Evolutionary conservation across 2,329 filamentous ascomycete genomes (phyloP), one percentile per base, ranked within the genome.

Genomic region (Ophiostoma perfectum): DNA sequence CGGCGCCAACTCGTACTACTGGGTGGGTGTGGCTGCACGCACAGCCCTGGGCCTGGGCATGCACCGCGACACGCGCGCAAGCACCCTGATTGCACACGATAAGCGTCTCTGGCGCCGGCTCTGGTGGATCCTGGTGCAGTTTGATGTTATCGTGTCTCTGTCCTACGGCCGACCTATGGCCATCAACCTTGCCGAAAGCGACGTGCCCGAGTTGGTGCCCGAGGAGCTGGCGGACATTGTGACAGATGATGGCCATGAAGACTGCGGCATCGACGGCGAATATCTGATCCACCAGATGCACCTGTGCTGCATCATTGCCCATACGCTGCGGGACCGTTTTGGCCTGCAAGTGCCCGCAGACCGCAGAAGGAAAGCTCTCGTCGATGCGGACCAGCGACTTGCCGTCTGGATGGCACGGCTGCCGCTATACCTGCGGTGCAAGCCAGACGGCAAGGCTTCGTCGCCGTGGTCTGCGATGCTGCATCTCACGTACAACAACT

Each of bases 1-100:
- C 6, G 77, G 82, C 4, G 81, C 82, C 52, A 85, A 86, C 71
- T 80, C 81, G 16, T 84, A 78, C 76, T 76, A 77, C 70, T 86
- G 83, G 83, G 78, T 85, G 6, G 84, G 84, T 2, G 78, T 83
- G 3, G 84, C 83, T 5, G 78, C 79, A 18, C 78, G 83, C 5
- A 83, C 81, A 45, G 83, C 83, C 1, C 80, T 82, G 0, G 83
- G 83, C 0, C 75, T 85, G 67, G 83, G 83, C n/a, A 84, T 86
- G 81, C 83, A 80, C 63, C 75, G 78, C 1, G 76, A 80, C 67
- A 77, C 74, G 7, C 74, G 65, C 1, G 42, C 69, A 6, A 74
- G 71, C 67, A 72, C 68, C 5, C 73, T 80, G 58, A 72, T 75
- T 2, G 52, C 72, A 2, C 68, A 76, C 45, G 74, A 77, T 42